A percentile compares a stretch with the other conserved stretches of the same genome.
Evolutionary conservation across 2,329 filamentous ascomycete genomes (phyloP).

Genomic region (Hymenoscyphus fructigenus): DNA sequence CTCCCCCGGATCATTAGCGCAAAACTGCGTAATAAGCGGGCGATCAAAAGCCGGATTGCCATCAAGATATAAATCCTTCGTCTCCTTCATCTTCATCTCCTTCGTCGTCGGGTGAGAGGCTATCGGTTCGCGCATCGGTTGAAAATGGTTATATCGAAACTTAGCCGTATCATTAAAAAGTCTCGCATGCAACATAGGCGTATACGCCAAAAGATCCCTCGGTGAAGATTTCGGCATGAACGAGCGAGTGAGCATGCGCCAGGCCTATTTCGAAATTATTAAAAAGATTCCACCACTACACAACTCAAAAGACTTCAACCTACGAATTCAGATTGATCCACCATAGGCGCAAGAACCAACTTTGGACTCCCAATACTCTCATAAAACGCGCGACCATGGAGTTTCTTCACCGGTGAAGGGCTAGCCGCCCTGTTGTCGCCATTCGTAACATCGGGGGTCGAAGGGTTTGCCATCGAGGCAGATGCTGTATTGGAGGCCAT

Average conservation of each 20-base stretch:
- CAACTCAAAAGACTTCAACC: constrained; percentile 36
- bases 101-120: background rate
- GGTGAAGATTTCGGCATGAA: constrained; percentile 71
- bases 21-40: constrained; percentile 95
- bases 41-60: constrained; percentile 83
- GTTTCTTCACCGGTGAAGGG: constrained; percentile 46
- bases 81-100: too few species aligned
- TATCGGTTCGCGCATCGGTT: constrained; percentile 48
- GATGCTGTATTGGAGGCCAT: constrained; percentile 19
- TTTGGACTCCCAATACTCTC: constrained; percentile 92
- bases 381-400: constrained; percentile 87
- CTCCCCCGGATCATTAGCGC: constrained; percentile 80
- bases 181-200: constrained; percentile 93
- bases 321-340: constrained; percentile 97
- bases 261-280: constrained; percentile 62
- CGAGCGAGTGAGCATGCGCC: constrained; percentile 93
- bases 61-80: constrained; percentile 64
- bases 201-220: constrained; percentile 76
- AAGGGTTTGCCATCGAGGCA: constrained; percentile 15
- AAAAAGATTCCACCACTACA: background rate
- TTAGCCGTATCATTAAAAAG: constrained; percentile 75
- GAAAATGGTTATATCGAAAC: constrained; percentile 80
- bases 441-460: background rate
- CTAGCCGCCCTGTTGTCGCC: constrained; percentile 6
- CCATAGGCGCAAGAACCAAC: constrained; percentile 92